Percentiles rank a stretch among this genome's conserved stretches.
Evolutionary conservation across 192 early-diverging fungal genomes (phyloP).

Genomic region (Backusella circina): DNA sequence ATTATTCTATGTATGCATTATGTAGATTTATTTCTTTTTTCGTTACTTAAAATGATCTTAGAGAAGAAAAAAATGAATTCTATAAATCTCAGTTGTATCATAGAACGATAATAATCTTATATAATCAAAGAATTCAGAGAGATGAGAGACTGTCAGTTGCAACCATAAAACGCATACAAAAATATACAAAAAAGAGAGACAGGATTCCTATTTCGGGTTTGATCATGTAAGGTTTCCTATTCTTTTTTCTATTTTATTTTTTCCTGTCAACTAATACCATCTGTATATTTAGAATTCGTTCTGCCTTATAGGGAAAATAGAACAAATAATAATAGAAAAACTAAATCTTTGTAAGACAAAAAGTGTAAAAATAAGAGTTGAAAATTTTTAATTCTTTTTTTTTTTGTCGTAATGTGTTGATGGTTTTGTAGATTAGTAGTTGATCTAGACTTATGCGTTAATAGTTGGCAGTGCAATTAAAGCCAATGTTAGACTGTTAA

Average conservation of each 20-base stretch:
- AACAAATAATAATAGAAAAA: background rate
- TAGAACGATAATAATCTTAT: background rate
- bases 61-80: background rate
- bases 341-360: background rate
- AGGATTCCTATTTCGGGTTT: background rate
- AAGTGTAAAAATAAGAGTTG: background rate
- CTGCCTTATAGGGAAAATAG: background rate
- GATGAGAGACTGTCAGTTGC: background rate
- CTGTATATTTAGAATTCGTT: background rate
- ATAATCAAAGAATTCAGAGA: background rate
- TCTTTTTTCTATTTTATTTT: background rate
- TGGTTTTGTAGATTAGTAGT: background rate
- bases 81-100: background rate
- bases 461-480: background rate
- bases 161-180: background rate
- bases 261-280: background rate
- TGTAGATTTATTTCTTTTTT: background rate
- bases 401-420: background rate
- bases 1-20: background rate
- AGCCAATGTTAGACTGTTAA: background rate
- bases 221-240: slow-evolving; percentile 3
- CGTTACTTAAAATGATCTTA: background rate
- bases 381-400: background rate
- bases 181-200: background rate
- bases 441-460: background rate